These are phyloP conservation scores for Pichia phayaonensis DNA, from an alignment of 805 yeast species.

Conservation along the genomic window DNA sequence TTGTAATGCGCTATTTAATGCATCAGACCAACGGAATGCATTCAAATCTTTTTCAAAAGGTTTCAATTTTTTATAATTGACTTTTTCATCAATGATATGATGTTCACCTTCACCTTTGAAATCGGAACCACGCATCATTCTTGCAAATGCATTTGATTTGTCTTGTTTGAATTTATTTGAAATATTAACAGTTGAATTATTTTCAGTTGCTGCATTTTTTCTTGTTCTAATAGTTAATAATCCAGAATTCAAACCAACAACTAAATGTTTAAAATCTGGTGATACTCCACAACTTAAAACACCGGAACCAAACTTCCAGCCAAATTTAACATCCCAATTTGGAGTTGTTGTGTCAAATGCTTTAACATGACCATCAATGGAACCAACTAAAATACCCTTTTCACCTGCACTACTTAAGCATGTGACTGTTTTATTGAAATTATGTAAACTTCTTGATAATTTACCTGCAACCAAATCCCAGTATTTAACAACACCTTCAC, in stretches of 20 bases:
- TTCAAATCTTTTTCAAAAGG: slow-evolving; percentile 79
- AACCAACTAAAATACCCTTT: slow-evolving; percentile 83
- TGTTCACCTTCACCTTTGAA: slow-evolving; percentile 87
- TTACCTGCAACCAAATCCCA: slow-evolving; percentile 89
- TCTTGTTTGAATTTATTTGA: slow-evolving; percentile 23
- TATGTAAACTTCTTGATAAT: slow-evolving; percentile 59
- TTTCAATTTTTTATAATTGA: slow-evolving; percentile 54
- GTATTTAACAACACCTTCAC: slow-evolving; percentile 73
- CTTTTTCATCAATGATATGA: slow-evolving; percentile 52
- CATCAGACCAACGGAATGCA: slow-evolving; percentile 88
- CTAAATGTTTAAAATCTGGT: slow-evolving; percentile 81
- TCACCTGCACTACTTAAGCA: slow-evolving; percentile 68
- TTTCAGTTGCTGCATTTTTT: slow-evolving; percentile 51
- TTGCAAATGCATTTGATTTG: slow-evolving; percentile 58
- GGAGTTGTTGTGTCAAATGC: slow-evolving; percentile 71
- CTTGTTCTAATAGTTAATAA: slow-evolving; percentile 82
- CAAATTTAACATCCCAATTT: slow-evolving; percentile 84
- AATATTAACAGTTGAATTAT: slow-evolving; percentile 32
- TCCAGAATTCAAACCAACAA: slow-evolving; percentile 88
- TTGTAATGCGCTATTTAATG: slow-evolving; percentile 73
- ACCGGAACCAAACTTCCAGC: slow-evolving; percentile 96
- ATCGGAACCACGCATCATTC: slow-evolving; percentile 87
- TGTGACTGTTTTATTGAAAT: slow-evolving; percentile 92
- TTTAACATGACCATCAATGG: slow-evolving; percentile 95
- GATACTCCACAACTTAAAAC: slow-evolving; percentile 86